A percentile compares a stretch with the other conserved stretches of the same genome.
These are phyloP conservation scores for Globisporangium recalcitrans DNA, from an alignment of 352 stramenopile species.

Conservation along the genomic window DNA sequence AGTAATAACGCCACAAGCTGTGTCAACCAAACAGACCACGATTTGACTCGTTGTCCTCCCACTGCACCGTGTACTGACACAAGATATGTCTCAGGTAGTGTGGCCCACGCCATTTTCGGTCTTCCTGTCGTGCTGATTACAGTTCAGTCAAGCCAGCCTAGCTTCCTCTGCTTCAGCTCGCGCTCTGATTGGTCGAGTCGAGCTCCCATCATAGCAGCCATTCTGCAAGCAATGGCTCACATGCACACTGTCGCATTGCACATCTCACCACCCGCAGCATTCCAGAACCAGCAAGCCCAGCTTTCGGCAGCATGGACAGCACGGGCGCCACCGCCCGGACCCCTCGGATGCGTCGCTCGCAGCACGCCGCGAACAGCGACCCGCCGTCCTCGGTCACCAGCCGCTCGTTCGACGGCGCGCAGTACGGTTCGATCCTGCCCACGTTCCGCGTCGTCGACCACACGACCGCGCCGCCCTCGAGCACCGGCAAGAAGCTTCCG, in stretches of 20 bases:
- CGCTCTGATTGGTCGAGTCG: too few species aligned
- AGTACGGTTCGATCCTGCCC: slow-evolving; percentile 16
- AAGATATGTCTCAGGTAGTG: too few species aligned
- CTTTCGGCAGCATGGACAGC: slow-evolving; percentile 54
- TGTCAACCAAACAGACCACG: too few species aligned
- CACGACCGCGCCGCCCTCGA: not conserved
- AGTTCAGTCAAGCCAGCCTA: too few species aligned
- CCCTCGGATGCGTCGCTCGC: slow-evolving; percentile 37
- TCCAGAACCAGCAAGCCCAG: not conserved
- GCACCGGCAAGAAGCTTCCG: slow-evolving; percentile 6
- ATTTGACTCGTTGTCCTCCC: too few species aligned
- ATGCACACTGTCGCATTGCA: not conserved
- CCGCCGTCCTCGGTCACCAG: slow-evolving; percentile 21
- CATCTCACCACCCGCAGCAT: not conserved
- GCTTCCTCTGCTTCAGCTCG: too few species aligned
- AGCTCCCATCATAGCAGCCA: too few species aligned
- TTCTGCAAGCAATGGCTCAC: too few species aligned
- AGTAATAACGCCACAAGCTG: too few species aligned
- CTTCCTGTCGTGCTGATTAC: too few species aligned
- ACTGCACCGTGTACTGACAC: too few species aligned
- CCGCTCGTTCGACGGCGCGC: slow-evolving; percentile 34
- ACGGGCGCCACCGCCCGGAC: slow-evolving; percentile 71
- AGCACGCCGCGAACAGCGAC: slow-evolving; percentile 10
- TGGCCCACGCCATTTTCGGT: too few species aligned
- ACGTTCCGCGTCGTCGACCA: slow-evolving; percentile 14